Evolutionary conservation across 2,329 filamentous ascomycete genomes (phyloP).

Genomic region (Aspergillus thermomutatus): DNA sequence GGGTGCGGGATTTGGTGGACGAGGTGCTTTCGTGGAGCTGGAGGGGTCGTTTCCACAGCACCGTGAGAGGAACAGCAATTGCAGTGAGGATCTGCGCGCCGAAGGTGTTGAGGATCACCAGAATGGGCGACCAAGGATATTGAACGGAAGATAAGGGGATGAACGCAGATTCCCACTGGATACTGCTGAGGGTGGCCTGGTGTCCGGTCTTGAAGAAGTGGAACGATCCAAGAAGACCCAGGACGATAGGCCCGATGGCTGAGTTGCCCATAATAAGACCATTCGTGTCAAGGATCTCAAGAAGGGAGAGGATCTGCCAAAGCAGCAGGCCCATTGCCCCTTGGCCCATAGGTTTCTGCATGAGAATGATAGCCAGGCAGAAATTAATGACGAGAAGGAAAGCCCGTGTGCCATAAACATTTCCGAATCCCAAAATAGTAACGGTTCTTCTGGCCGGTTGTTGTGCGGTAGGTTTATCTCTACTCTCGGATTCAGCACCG

Average conservation of each 20-base stretch:
- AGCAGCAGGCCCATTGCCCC: slow-evolving; percentile 77
- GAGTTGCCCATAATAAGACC: slow-evolving; percentile 56
- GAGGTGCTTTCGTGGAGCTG: slow-evolving; percentile 56
- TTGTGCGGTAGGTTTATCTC: slow-evolving; percentile 38
- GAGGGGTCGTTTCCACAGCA: slow-evolving; percentile 84
- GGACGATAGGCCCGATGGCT: slow-evolving; percentile 76
- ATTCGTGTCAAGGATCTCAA: slow-evolving; percentile 63
- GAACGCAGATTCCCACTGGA: slow-evolving; percentile 96
- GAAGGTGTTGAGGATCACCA: slow-evolving; percentile 82
- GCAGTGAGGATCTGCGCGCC: slow-evolving; percentile 83
- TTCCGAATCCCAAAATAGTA: slow-evolving; percentile 85
- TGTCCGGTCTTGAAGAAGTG: slow-evolving; percentile 98
- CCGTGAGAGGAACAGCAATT: slow-evolving; percentile 72
- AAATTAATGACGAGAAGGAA: slow-evolving; percentile 79
- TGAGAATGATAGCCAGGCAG: slow-evolving; percentile 69
- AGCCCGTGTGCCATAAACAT: slow-evolving; percentile 88
- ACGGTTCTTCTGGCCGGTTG: slow-evolving; percentile 50
- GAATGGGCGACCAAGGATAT: slow-evolving; percentile 85
- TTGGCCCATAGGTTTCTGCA: slow-evolving; percentile 92
- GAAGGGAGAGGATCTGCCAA: slow-evolving; percentile 80
- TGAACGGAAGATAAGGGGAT: slow-evolving; percentile 77
- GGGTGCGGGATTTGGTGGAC: slow-evolving; percentile 19
- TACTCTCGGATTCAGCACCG: slow-evolving; percentile 39
- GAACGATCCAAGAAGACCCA: slow-evolving; percentile 86
- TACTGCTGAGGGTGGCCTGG: slow-evolving; percentile 78